A percentile compares a stretch with the other conserved stretches of the same genome.
phyloP scores from a whole-genome alignment of 805 yeast genomes.

The Wickerhamomyces bisporus region DNA sequence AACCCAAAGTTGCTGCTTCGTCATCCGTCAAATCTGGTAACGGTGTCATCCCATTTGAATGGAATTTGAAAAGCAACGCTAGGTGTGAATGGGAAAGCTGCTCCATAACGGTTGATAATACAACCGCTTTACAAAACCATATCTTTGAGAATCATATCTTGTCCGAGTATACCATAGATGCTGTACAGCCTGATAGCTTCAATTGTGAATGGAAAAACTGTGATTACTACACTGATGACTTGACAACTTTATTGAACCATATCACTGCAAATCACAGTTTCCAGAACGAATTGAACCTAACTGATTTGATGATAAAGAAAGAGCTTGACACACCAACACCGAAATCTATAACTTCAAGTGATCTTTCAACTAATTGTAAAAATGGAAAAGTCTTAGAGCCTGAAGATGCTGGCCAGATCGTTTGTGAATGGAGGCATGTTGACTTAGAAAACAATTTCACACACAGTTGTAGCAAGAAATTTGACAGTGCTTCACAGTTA shows the following conservation, averaged over 20 bases:
- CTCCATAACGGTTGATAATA: conserved; percentile 32
- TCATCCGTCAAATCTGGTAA: not conserved
- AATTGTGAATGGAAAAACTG: conserved; percentile 78
- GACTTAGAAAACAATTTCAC: conserved; percentile 4
- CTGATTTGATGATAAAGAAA: conserved; percentile 8
- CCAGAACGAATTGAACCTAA: conserved; percentile 25
- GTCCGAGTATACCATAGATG: conserved; percentile 17
- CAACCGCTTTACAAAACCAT: conserved; percentile 45
- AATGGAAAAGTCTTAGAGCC: too few species aligned
- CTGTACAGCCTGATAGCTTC: conserved; percentile 2
- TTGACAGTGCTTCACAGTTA: conserved; percentile 51
- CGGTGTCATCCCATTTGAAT: conserved; percentile 19
- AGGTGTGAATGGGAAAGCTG: conserved; percentile 72
- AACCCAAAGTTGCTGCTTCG: conserved; percentile 2
- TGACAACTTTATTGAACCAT: conserved; percentile 55
- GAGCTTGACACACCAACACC: conserved; percentile 3
- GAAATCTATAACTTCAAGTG: too few species aligned
- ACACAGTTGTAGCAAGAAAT: conserved; percentile 42
- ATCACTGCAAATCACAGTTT: conserved; percentile 43
- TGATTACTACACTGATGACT: conserved; percentile 46
- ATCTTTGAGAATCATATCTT: conserved; percentile 43
- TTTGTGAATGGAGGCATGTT: conserved; percentile 19
- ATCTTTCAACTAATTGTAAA: too few species aligned
- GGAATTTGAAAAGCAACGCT: conserved; percentile 33
- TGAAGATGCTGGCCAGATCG: too few species aligned